These are phyloP conservation scores for Sutorius eximius DNA, from an alignment of 1,284 basidiomycete genomes.

Conservation along the genomic window DNA sequence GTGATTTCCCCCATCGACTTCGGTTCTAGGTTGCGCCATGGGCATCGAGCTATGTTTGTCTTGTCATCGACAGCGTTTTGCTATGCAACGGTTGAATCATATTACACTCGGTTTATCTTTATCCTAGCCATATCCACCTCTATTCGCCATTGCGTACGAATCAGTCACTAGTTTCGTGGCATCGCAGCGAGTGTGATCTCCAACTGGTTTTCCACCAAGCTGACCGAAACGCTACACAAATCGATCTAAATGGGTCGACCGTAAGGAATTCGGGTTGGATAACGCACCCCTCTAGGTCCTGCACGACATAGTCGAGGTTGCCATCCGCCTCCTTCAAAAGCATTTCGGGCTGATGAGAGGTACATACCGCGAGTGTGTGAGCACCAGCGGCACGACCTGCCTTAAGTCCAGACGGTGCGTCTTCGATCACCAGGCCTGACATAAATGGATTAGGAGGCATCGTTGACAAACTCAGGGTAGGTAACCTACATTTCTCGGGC, in stretches of 20 bases:
- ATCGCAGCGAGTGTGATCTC: constrained; percentile 20
- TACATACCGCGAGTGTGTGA: constrained; percentile 75
- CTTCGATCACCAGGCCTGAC: constrained; percentile 78
- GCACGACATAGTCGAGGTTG: constrained; percentile 22
- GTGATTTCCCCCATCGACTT: background rate
- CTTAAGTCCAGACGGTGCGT: constrained; percentile 77
- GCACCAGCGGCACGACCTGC: constrained; percentile 76
- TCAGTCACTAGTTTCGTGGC: constrained; percentile 13
- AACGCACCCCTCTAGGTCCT: constrained; percentile 23
- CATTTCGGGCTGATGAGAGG: constrained; percentile 62
- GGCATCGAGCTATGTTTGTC: background rate
- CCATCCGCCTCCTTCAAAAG: constrained; percentile 16
- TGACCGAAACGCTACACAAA: constrained; percentile 20
- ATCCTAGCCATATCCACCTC: background rate
- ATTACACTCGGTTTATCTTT: background rate
- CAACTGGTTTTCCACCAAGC: constrained; percentile 19
- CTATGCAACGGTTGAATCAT: background rate
- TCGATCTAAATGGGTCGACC: background rate
- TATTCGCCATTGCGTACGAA: background rate
- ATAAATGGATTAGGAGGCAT: background rate
- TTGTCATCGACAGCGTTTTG: background rate
- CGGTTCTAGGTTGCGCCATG: background rate
- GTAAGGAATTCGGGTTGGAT: background rate
- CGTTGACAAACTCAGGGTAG: background rate
- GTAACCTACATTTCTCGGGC: constrained; percentile 49